phyloP scores from a whole-genome alignment of 2,329 filamentous ascomycete genomes.

The Fusarium papillatum region DNA sequence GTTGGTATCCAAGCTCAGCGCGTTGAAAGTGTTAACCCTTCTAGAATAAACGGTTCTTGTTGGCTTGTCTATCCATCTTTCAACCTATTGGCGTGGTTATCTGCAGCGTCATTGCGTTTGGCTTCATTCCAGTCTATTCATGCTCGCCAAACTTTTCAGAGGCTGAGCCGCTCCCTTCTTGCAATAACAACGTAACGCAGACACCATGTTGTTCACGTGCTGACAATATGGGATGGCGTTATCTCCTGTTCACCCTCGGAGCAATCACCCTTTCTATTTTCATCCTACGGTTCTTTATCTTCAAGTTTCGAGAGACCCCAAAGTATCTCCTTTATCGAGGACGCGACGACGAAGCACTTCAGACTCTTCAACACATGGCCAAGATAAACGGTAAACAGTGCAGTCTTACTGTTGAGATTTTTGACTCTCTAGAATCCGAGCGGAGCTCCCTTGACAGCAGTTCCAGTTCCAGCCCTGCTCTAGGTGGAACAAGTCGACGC shows the following conservation, averaged over 20 bases:
- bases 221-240: constrained; percentile 66
- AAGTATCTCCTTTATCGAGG: constrained; percentile 60
- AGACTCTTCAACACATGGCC: constrained; percentile 61
- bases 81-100: constrained; percentile 68
- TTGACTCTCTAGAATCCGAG: constrained; percentile 46
- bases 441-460: constrained; percentile 36
- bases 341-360: constrained; percentile 60
- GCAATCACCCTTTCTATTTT: constrained; percentile 58
- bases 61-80: constrained; percentile 66
- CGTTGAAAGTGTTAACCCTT: not conserved
- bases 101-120: constrained; percentile 64
- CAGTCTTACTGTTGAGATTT: constrained; percentile 52
- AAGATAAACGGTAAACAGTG: constrained; percentile 51
- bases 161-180: constrained; percentile 56
- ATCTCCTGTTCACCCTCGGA: constrained; percentile 60
- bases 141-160: constrained; percentile 66
- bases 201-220: constrained; percentile 52
- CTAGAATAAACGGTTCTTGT: constrained; percentile 61
- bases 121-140: constrained; percentile 64
- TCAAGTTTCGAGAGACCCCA: constrained; percentile 62
- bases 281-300: constrained; percentile 59
- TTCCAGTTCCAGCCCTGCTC: constrained; percentile 21
- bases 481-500: constrained; percentile 35
- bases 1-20: constrained; percentile 14
- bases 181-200: constrained; percentile 47